Percentiles rank a stretch among this genome's conserved stretches.
phyloP scores from a whole-genome alignment of 768 basidiomycete genomes.

The Mycena latifolia region DNA sequence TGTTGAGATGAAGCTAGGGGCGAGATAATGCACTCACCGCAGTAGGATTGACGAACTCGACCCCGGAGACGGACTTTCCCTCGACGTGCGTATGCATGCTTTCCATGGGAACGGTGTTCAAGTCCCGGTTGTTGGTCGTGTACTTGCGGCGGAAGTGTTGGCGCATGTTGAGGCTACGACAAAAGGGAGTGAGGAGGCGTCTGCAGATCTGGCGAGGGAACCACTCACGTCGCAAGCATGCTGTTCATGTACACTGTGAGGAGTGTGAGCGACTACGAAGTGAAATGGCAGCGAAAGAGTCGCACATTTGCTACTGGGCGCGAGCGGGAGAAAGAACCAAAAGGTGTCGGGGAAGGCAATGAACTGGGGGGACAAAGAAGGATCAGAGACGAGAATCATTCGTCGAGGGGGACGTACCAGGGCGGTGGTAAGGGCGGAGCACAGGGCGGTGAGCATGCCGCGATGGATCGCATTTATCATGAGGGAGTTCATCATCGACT shows the following conservation, averaged over 20 bases:
- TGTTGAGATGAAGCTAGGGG: too few species aligned
- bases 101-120: background rate
- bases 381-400: background rate
- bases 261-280: background rate
- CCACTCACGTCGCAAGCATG: constrained; percentile 33
- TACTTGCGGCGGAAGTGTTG: constrained; percentile 11
- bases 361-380: constrained; percentile 8
- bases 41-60: too few species aligned
- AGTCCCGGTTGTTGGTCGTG: background rate
- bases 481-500: constrained; percentile 20
- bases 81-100: background rate
- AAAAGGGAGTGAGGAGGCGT: background rate
- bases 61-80: too few species aligned
- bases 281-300: background rate
- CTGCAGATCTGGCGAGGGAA: too few species aligned
- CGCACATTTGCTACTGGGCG: constrained; percentile 31
- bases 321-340: constrained; percentile 33
- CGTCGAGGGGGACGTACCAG: constrained; percentile 5
- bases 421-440: constrained; percentile 20
- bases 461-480: constrained; percentile 32
- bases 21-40: too few species aligned
- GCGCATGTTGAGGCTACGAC: constrained; percentile 25
- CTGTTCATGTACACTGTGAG: constrained; percentile 35
- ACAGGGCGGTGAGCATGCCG: constrained; percentile 27
- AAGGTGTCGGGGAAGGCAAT: constrained; percentile 26